A percentile compares a stretch with the other conserved stretches of the same genome.
Conservation (phyloP, 345 rosid genomes). For the Laguncularia racemosa region DNA sequence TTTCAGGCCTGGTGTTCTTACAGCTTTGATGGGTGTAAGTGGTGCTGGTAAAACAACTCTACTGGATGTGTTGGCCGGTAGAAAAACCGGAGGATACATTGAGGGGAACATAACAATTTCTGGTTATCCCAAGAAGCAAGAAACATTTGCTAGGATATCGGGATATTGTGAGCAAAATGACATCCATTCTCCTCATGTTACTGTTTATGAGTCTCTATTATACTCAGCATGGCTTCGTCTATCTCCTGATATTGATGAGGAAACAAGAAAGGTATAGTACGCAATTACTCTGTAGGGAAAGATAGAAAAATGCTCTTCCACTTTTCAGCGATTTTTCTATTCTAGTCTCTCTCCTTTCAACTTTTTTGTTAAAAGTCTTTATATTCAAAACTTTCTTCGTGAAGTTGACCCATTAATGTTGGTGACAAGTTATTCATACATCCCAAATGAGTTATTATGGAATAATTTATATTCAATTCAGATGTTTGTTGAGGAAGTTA, state of each 20-base stretch:
- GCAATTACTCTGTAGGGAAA: not conserved
- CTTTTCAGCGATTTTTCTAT: no score
- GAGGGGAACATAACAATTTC: conserved; percentile 44
- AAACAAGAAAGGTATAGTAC: conserved; percentile 33
- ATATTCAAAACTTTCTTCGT: no score
- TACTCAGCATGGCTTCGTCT: conserved; percentile 66
- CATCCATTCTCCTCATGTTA: conserved; percentile 62
- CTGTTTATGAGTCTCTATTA: conserved; percentile 50
- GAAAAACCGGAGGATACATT: conserved; percentile 65
- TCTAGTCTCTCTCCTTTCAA: no score
- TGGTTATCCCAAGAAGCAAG: conserved; percentile 61
- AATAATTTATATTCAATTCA: conserved; percentile 12
- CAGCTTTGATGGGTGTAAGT: conserved; percentile 65
- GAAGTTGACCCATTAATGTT: no score
- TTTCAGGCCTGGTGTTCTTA: conserved; percentile 60
- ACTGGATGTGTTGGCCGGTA: conserved; percentile 73
- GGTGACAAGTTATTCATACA: no score
- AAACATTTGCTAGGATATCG: conserved; percentile 60
- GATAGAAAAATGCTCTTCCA: no score
- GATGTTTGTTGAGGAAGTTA: conserved; percentile 66
- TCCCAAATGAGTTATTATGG: not conserved
- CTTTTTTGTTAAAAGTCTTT: no score
- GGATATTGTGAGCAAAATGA: conserved; percentile 76
- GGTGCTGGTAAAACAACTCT: conserved; percentile 74
- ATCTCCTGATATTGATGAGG: conserved; percentile 50